phyloP scores from a whole-genome alignment of 2,329 filamentous ascomycete species.

The Epichloe brachyelytri region DNA sequence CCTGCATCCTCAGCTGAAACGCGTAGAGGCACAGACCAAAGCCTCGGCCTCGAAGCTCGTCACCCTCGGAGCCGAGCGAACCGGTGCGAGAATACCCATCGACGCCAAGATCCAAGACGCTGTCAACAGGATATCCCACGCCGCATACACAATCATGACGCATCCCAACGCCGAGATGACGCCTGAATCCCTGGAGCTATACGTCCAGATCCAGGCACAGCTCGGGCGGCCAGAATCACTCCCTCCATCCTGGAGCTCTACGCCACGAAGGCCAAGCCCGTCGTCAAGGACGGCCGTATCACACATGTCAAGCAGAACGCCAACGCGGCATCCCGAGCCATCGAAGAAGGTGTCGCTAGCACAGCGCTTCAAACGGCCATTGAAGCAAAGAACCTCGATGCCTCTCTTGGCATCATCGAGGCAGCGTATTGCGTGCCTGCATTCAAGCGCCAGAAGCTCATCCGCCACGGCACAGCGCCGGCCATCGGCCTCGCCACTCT shows the following conservation, averaged over 20 bases:
- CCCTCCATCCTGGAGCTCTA: slow-evolving; percentile 68
- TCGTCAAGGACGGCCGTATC: slow-evolving; percentile 44
- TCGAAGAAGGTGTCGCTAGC: slow-evolving; percentile 58
- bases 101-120: slow-evolving; percentile 28
- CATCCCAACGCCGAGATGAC: slow-evolving; percentile 73
- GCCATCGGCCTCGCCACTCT: slow-evolving; percentile 42
- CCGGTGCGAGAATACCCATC: slow-evolving; percentile 18
- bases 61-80: slow-evolving; percentile 26
- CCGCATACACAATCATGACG: slow-evolving; percentile 57
- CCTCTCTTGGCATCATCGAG: slow-evolving; percentile 65
- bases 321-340: slow-evolving; percentile 54
- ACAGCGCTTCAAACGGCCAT: slow-evolving; percentile 70
- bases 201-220: slow-evolving; percentile 63
- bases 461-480: slow-evolving; percentile 51
- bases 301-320: slow-evolving; percentile 52
- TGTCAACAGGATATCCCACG: slow-evolving; percentile 39
- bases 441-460: slow-evolving; percentile 52
- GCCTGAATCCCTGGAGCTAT: slow-evolving; percentile 54
- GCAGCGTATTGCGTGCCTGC: slow-evolving; percentile 54
- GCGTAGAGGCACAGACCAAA: slow-evolving; percentile 24
- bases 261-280: slow-evolving; percentile 65
- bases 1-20: slow-evolving; percentile 27
- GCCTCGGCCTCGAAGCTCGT: slow-evolving; percentile 43
- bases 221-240: slow-evolving; percentile 64
- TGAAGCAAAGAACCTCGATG: slow-evolving; percentile 60